Evolutionary conservation across 345 rosid genomes (phyloP).

Genomic region (Ceriops decandra): DNA sequence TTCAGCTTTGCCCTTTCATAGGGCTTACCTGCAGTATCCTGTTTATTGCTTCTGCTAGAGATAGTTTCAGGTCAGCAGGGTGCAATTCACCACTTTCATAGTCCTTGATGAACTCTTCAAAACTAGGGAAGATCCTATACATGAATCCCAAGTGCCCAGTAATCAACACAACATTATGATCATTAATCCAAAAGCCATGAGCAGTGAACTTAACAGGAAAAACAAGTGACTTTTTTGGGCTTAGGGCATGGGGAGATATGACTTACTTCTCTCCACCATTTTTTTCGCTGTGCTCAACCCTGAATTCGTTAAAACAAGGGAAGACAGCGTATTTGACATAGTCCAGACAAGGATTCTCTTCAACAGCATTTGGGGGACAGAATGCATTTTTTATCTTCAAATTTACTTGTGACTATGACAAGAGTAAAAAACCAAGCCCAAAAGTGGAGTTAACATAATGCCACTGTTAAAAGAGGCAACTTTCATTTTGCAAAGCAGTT

Average conservation of each 20-base stretch:
- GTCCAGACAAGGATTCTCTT: constrained; percentile 80
- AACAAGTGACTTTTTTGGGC: background rate
- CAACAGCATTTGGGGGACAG: constrained; percentile 68
- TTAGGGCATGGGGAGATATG: background rate
- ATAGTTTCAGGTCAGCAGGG: constrained; percentile 74
- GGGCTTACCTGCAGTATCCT: constrained; percentile 63
- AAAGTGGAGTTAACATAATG: background rate
- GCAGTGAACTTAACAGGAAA: background rate
- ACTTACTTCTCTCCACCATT: constrained; percentile 86
- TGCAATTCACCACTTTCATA: constrained; percentile 63
- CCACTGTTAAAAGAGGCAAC: background rate
- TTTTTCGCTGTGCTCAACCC: constrained; percentile 51
- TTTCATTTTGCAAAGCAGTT: background rate
- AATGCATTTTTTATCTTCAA: constrained; percentile 81
- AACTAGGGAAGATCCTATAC: constrained; percentile 50
- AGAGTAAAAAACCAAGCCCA: background rate
- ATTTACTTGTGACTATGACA: constrained; percentile 67
- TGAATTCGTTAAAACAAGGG: constrained; percentile 76
- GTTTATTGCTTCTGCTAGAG: constrained; percentile 61
- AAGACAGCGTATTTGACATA: constrained; percentile 63
- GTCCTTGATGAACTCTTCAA: constrained; percentile 62
- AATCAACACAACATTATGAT: background rate
- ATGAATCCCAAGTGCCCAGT: constrained; percentile 7
- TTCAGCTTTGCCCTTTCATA: background rate
- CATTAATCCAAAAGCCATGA: background rate